Evolutionary conservation across 2,329 filamentous ascomycete genomes (phyloP), one percentile per base, ranked within the genome.

Genomic region (Bretziella fagacearum): DNA sequence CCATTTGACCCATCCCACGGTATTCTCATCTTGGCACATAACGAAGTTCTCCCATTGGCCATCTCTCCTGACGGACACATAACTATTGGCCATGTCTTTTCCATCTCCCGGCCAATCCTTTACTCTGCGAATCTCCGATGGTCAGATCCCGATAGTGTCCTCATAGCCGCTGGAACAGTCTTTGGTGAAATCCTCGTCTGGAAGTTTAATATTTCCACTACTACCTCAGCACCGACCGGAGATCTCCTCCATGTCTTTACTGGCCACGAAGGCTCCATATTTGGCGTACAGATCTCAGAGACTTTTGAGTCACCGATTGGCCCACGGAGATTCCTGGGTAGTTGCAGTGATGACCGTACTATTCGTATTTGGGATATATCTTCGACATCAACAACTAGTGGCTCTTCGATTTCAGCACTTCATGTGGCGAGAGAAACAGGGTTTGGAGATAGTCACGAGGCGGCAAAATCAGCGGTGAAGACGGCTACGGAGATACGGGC

Each of bases 131-230:
- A 83, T 56, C 61, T 93, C 15, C 63, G 69, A 32, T 84, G 80
- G 70, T 62, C 77, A 6, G 68, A 70, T 5, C 46, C 60, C 4
- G 65, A 67, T 37, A 66, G 68, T 44, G 66, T 93, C 39, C 69
- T 95, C 17, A 73, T 95, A 44, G 84, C 85, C 5, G 83, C 83
- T 2, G 91, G 91, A 1, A 96, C 91, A 0, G 86, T 89, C 1
- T 96, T 96, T 62, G 91, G 91, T 2, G 87, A 96, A 60, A 82
- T 98, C 27, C 69, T 95, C 30, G 73, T 93, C 13, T 96, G 91
- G 91, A 83, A 79, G 53, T 86, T 76, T 54, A 63, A 65, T 40
- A 54, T 70, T n/a, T 47, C 25, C 13, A 27, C 15, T 13, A 13
- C 15, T 11, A 27, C 37, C 4, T 22, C 33, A 13, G 41, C 52